phyloP scores from a whole-genome alignment of 495 filamentous ascomycete species.

The Platismatia glauca region DNA sequence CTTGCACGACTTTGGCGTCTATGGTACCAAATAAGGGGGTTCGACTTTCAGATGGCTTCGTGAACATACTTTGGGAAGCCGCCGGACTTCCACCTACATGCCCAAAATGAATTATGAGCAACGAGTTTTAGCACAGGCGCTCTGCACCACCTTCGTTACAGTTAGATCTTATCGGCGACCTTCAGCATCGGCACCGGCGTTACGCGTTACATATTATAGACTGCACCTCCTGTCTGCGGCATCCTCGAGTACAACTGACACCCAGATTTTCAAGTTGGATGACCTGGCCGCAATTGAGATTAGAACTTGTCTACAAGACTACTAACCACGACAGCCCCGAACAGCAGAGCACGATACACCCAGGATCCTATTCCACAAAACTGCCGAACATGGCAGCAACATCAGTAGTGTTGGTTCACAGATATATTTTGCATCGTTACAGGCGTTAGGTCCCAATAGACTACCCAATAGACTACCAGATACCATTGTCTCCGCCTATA shows the following conservation, averaged over 20 bases:
- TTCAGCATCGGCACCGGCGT: background rate
- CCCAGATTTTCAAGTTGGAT: background rate
- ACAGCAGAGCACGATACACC: background rate
- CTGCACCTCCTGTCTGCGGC: background rate
- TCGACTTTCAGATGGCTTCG: background rate
- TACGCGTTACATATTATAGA: background rate
- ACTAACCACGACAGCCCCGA: background rate
- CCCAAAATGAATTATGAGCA: background rate
- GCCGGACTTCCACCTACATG: background rate
- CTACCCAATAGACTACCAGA: no score
- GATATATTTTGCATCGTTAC: background rate
- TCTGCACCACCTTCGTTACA: background rate
- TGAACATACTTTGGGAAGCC: background rate
- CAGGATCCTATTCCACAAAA: background rate
- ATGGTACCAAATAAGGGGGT: background rate
- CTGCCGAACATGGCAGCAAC: background rate
- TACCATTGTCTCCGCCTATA: conserved; percentile 2
- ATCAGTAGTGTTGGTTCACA: background rate
- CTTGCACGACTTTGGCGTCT: background rate
- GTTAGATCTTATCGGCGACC: background rate
- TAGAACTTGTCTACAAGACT: background rate
- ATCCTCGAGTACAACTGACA: background rate
- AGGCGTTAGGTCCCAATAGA: background rate
- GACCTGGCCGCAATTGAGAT: background rate
- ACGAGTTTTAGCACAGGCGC: background rate